Evolutionary conservation across 1,139 yeast species (phyloP).

Genomic region (Yamadazyma aaseri): DNA sequence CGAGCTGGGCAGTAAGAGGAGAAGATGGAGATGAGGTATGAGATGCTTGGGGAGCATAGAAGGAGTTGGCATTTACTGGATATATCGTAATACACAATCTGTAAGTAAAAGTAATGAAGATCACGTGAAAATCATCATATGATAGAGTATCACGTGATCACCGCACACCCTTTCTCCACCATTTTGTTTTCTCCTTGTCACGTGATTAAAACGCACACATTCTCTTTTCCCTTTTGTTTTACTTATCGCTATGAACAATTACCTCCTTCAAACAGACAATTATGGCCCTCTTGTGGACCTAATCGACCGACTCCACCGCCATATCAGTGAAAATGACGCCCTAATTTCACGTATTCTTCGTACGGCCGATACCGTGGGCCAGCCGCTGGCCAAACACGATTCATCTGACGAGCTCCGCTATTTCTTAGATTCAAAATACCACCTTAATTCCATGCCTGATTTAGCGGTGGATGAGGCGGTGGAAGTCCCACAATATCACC

Average conservation of each 20-base stretch:
- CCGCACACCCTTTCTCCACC: too few relatives aligned
- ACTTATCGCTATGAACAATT: constrained; percentile 20
- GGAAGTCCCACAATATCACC: too few relatives aligned
- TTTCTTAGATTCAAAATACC: constrained; percentile 18
- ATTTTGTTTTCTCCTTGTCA: too few relatives aligned
- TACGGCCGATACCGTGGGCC: constrained; percentile 24
- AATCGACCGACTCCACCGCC: constrained; percentile 21
- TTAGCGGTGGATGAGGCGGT: constrained; percentile 3
- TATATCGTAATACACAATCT: too few relatives aligned
- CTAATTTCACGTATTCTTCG: constrained; percentile 23
- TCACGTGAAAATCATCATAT: too few relatives aligned
- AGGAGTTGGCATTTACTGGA: too few relatives aligned
- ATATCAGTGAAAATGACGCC: constrained; percentile 25
- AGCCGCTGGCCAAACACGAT: constrained; percentile 19
- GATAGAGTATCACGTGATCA: too few relatives aligned
- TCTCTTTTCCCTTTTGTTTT: too few relatives aligned
- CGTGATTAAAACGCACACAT: too few relatives aligned
- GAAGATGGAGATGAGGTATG: too few relatives aligned
- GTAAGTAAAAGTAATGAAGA: too few relatives aligned
- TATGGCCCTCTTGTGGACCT: constrained; percentile 29
- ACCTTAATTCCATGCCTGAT: constrained; percentile 8
- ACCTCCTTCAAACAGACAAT: constrained; percentile 39
- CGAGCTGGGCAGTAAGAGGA: not conserved
- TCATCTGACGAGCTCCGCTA: constrained; percentile 18
- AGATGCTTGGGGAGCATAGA: too few relatives aligned